Base-by-base conservation (phyloP, 2,329 filamentous ascomycete species). In the Chrysoporthe deuterocubensis region DNA sequence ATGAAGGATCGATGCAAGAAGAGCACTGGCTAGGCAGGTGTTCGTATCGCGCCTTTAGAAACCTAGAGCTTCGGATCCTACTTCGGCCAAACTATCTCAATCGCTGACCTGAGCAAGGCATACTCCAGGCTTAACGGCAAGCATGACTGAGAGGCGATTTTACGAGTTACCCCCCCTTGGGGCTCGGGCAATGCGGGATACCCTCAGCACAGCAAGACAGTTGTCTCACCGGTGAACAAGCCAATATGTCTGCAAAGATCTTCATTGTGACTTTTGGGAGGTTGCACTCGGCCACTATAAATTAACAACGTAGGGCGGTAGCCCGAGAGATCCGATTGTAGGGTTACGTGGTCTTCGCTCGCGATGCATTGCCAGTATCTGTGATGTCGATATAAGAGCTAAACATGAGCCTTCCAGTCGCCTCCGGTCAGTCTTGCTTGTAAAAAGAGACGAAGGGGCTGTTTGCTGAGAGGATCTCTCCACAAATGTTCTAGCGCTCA, bases 21-120 rank as follows among this genome's bases (percentile, higher is more conserved):
- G 54, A 57, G 34, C 34, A n/a, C 16, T 14, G 34, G 2, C 16
- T 6, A 32, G 43, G 26, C 43, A 42, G 42, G 7, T 62, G 26
- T 62, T 50, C 60, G 44, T 62, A 62, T 62, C 43, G 34, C 26
- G 44, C 32, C 40, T 34, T 50, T 11, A 50, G 18, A 52, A 52
- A 44, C 60, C 60, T 62, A 40, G 44, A 26, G 4, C 43, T 61
- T 13, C 40, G 59, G 14, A 62, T 50, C 60, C 44, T 62, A 14
- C 18, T 13, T 34, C 44, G 34, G 44, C 43, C 18, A 34, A 32
- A 44, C 46, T 9, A 48, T 50, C 44, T 7, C 16, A n/a, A 7
- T 42, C 18, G 44, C 54, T 18, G 7, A 11, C 32, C 18, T 40
- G 34, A n/a, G 34, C 34, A 57, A 57, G 54, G 54, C 54, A 40